Evolutionary conservation across 371 early-diverging fungal genomes (phyloP), one percentile per base, ranked within the genome.

Genomic region (Haplosporangium sp.): DNA sequence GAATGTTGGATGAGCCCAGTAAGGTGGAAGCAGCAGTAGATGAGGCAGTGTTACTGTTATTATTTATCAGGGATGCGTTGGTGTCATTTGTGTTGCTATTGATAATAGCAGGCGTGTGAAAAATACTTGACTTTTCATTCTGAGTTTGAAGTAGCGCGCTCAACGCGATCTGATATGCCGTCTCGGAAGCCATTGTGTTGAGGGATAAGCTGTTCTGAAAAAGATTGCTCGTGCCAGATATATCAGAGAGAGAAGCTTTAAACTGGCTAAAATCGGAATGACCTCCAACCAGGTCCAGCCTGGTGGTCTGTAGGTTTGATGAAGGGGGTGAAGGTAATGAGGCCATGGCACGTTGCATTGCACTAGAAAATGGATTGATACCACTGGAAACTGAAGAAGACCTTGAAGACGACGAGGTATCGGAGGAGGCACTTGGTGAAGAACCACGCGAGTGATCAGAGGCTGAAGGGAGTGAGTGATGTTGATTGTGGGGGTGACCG

Each of bases 251-350:
- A 20, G 75, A 61, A n/a, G 75, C 81, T 35, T 53, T 71, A 63
- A 64, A 71, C 47, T 69, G 68, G 5, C n/a, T 45, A 48, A 81
- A 52, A 63, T 71, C 81, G 5, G 69, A 64, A 3, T 60, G 71
- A n/a, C 81, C 72, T n/a, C 71, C 81, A n/a, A 81, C 75, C 52
- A 81, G 66, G 66, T 81, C 75, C 81, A 81, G 66, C 57, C 57
- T 66, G 19, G 71, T 60, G 27, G 57, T 50, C 9, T 35, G 50
- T 19, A 50, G 52, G 45, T 56, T 58, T 10, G 71, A 50, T 7
- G 63, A 57, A 27, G 78, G 70, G 11, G 79, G 79, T 0, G 74
- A 73, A 7, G 79, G 79, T 3, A 78, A 50, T 3, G 79, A 73
- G 6, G 63, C 66, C 27, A 73, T 52, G 19, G 79, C 74, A 7